Base-by-base conservation (phyloP, 805 yeast genomes). In the Martiniozyma abietophila region DNA sequence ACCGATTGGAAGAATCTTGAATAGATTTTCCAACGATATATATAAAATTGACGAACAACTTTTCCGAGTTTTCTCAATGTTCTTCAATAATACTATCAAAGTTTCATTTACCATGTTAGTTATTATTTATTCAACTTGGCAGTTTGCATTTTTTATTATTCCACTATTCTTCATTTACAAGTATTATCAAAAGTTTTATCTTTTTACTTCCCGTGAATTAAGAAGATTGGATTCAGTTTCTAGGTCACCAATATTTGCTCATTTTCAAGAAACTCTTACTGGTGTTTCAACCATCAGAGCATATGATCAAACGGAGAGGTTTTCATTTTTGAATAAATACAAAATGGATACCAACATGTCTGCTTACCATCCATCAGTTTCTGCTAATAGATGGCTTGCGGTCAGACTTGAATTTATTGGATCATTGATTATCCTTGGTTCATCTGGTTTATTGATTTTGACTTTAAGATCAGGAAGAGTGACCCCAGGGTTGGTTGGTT, bases 341-440 rank as follows among this genome's bases (percentile, higher is more conserved):
- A 73, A 82, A 52, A 71, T 88, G 48, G 97, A 92, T 53, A 72
- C 71, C 49, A 89, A 92, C 55, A 75, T 89, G 80, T 71, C 81
- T 48, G 97, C 97, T 0, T 85, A 74, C 51, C 94, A 85, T 65
- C 96, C 96, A 19, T 71, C 95, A 8, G 76, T 86, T 38, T 80
- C 83, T 54, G 88, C 96, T 9, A 92, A 94, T 57, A 76, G 99
- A 62, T 92, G 99, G 99, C 71, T 92, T 41, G 96, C 97, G 8
- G 95, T 85, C 8, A 72, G 99, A 51, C 68, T 92, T 40, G 97
- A 94, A 58, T 77, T 83, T 44, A 65, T 92, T 45, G 97, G 98
- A 21, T 81, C 96, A 2, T 48, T 88, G 29, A 82, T 92, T 42
- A 89, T 92, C 49, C 69, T 86, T 39, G 79, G 83, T 28, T 78